These are phyloP conservation scores for Hamigera avellanea DNA, from an alignment of 495 filamentous ascomycete genomes.

Conservation along the genomic window DNA sequence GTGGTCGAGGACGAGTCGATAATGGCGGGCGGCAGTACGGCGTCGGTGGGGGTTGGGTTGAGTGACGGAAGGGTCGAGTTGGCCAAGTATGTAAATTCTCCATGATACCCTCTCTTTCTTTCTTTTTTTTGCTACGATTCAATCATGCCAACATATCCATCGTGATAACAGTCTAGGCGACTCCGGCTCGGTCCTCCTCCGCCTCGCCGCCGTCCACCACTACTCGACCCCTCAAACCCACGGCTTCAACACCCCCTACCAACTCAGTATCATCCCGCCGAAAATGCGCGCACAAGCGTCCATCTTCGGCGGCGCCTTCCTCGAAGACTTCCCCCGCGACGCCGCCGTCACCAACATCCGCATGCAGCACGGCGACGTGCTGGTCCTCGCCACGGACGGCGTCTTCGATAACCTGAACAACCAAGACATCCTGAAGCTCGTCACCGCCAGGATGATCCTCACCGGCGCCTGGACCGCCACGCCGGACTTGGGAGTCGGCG, in stretches of 20 bases:
- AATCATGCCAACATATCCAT: too few species aligned
- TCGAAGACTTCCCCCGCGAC: conserved; percentile 73
- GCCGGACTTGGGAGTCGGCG: conserved; percentile 40
- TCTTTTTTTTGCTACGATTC: conserved; percentile 4
- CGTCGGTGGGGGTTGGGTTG: conserved; percentile 64
- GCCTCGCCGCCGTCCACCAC: conserved; percentile 70
- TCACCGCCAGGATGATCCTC: conserved; percentile 60
- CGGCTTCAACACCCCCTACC: conserved; percentile 94
- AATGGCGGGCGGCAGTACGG: conserved; percentile 78
- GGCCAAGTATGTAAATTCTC: conserved; percentile 61
- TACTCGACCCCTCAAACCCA: conserved; percentile 83
- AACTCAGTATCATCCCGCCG: conserved; percentile 79
- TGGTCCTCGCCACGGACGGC: conserved; percentile 87
- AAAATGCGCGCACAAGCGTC: conserved; percentile 62
- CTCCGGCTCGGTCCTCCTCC: conserved; percentile 83
- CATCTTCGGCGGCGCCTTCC: conserved; percentile 68
- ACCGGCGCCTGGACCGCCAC: conserved; percentile 61
- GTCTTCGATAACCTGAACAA: conserved; percentile 95
- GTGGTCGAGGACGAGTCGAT: conserved; percentile 64
- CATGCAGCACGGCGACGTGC: conserved; percentile 80
- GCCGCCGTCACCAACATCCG: conserved; percentile 64
- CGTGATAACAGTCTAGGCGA: conserved; percentile 61
- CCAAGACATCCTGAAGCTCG: conserved; percentile 71
- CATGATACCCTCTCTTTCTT: not conserved
- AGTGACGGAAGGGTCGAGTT: conserved; percentile 65